Base-by-base conservation (phyloP, 2,329 filamentous ascomycete genomes). In the Arthroderma uncinatum region DNA sequence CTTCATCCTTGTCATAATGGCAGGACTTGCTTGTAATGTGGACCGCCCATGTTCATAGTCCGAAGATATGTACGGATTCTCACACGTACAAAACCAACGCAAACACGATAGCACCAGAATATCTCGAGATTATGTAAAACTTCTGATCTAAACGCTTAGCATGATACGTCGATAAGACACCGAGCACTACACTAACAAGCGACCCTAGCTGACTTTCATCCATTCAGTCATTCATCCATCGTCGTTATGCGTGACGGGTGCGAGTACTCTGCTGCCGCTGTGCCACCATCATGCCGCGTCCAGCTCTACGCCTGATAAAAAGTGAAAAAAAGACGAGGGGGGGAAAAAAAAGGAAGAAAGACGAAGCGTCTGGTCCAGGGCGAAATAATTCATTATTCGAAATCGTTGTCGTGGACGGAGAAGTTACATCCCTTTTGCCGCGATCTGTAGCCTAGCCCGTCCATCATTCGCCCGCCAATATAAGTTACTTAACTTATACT, bases 111-210 rank as follows among this genome's bases (percentile, higher is more conserved):
- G 7, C n/a, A 6, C 7, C 36, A 39, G 36, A 34, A 16, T 47
- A 25, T 47, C 21, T 47, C 21, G 3, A 47, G 40, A 23, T 47
- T 47, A 47, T 28, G 40, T 47, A 23, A 30, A 47, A 42, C 10
- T 47, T 47, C 21, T 47, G 19, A 21, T 23, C 40, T 23, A 25
- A 25, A 25, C 25, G 40, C 40, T 28, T 47, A 47, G 40, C 23
- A 50, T 50, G 47, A 30, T 19, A 30, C 47, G 10, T 50, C 47
- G n/a, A 50, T 50, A 50, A 50, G 28, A 50, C 47, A 50, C 47
- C 47, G 47, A 33, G 23, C 25, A 33, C 47, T 25, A 50, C 28
- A 50, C 47, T 50, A 50, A 34, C 47, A 14, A 25, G 1, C 23
- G 10, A 50, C 28, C 47, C 47, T n/a, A 19, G 23, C 7, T 30